These are phyloP conservation scores for Zalaria obscura DNA, from an alignment of 2,329 filamentous ascomycete species.

Conservation along the genomic window DNA sequence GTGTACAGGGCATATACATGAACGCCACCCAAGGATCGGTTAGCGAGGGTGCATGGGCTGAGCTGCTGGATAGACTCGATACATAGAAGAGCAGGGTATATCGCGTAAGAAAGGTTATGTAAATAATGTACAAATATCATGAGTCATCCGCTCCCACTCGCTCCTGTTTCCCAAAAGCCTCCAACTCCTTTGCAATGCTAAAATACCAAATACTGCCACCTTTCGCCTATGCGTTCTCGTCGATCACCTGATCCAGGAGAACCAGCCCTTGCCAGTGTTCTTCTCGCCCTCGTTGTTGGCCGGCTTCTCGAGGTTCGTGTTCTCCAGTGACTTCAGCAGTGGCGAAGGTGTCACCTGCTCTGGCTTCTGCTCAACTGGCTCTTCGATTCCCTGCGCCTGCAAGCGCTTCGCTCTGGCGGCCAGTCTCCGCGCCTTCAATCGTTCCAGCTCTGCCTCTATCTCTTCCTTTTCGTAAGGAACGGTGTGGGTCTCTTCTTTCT, in stretches of 20 bases:
- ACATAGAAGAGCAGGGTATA: conserved; percentile 9
- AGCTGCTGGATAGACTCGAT: conserved; percentile 21
- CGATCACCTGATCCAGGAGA: conserved; percentile 6
- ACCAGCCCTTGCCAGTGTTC: conserved; percentile 5
- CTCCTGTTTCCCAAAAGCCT: conserved; percentile 4
- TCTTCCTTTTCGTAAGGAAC: conserved; percentile 68
- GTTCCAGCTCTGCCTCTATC: conserved; percentile 66
- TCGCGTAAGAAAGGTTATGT: not conserved
- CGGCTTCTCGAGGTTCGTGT: conserved; percentile 1
- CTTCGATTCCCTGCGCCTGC: conserved; percentile 18
- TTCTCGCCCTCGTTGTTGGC: not conserved
- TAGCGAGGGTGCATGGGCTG: conserved; percentile 22
- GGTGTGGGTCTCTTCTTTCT: conserved; percentile 58
- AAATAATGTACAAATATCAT: conserved; percentile 6
- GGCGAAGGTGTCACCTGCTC: not conserved
- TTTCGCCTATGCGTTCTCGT: not conserved
- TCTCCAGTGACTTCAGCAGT: conserved; percentile 1
- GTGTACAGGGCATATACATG: conserved; percentile 66
- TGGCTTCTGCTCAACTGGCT: not conserved
- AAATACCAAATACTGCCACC: not conserved
- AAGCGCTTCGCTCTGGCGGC: conserved; percentile 33
- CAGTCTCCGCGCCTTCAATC: conserved; percentile 43
- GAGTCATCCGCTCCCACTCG: conserved; percentile 1
- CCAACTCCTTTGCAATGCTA: not conserved
- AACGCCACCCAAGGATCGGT: conserved; percentile 39